Evolutionary conservation across 257 asterid species (phyloP), one percentile per base, ranked within the genome.

Genomic region (Solanum etuberosum): DNA sequence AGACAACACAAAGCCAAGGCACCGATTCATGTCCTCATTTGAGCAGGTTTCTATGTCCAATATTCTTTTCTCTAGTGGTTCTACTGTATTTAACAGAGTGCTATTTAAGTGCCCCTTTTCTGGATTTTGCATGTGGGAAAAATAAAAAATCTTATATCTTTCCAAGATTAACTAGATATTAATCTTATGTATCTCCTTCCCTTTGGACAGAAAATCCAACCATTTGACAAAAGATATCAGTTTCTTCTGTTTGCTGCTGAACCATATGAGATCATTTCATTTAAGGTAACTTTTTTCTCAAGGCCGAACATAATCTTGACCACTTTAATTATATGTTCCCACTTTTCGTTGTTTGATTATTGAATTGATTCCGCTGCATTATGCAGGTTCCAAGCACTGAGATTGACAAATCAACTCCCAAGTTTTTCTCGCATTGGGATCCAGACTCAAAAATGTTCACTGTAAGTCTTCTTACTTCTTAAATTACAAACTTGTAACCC

Each of bases 381-480:
- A 81, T 82, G 74, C 86, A 96, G 98, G 99, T 97, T 89, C 99
- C 99, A 40, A 96, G 99, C 89, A 92, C 90, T 15, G 99, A 97
- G 93, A 92, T 97, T 27, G 99, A 97, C 88, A 97, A 97, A 90
- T 92, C 99, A 82, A 96, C 99, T 70, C 98, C 99, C 82, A 97
- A 97, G 89, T 97, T 97, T 93, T 97, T 96, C 92, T 94, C 99
- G 43, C 98, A 96, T 86, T 97, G 99, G 99, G 99, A 95, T 91
- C 98, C 98, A 51, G 99, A 97, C 91, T 93, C 99, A 2, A 96
- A 97, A 92, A 97, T 96, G 99, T 97, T 97, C 89, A 96, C 98
- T 88, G 98, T 96, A 88, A 14, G 93, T 85, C 31, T 57, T 78
- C 63, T 27, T 43, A 40, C 54, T 12, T 74, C 10, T 42, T 43